phyloP scores from a whole-genome alignment of 805 yeast species.

The Tetrapisispora iriomotensis region DNA sequence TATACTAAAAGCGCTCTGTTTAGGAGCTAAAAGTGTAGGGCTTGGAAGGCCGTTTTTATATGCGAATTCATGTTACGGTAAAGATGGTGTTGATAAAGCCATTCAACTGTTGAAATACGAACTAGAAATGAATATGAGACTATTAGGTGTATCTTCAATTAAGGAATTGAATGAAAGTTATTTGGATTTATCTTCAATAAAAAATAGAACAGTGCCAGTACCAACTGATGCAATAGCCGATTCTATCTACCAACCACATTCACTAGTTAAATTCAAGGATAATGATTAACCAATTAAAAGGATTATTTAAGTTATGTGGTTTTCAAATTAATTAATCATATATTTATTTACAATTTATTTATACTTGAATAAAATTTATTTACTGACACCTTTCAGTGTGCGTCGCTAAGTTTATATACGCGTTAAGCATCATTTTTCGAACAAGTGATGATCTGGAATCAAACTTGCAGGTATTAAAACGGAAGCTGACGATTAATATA shows the following conservation, averaged over 20 bases:
- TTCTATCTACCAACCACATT: constrained; percentile 34
- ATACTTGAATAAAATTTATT: too few relatives aligned
- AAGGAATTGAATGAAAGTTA: constrained; percentile 49
- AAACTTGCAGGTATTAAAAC: too few relatives aligned
- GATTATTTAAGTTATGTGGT: too few relatives aligned
- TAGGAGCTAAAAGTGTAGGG: constrained; percentile 67
- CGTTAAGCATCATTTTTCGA: too few relatives aligned
- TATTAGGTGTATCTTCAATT: constrained; percentile 59
- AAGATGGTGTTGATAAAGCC: constrained; percentile 51
- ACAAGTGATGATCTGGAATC: too few relatives aligned
- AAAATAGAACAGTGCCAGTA: constrained; percentile 33
- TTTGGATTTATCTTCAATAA: constrained; percentile 46
- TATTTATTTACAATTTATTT: not conserved
- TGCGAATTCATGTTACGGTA: constrained; percentile 56
- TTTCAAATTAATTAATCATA: too few relatives aligned
- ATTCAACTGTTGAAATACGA: constrained; percentile 60
- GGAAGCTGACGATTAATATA: too few relatives aligned
- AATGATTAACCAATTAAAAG: not conserved
- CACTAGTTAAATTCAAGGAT: not conserved
- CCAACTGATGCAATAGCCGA: constrained; percentile 49
- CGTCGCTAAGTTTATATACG: too few relatives aligned
- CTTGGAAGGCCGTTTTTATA: constrained; percentile 58
- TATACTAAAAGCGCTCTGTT: constrained; percentile 52
- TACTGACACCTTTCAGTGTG: too few relatives aligned
- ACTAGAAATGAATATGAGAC: constrained; percentile 65